A percentile compares a stretch with the other conserved stretches of the same genome.
phyloP scores from a whole-genome alignment of 164 flowering plant species.

The Umbellularia californica region DNA sequence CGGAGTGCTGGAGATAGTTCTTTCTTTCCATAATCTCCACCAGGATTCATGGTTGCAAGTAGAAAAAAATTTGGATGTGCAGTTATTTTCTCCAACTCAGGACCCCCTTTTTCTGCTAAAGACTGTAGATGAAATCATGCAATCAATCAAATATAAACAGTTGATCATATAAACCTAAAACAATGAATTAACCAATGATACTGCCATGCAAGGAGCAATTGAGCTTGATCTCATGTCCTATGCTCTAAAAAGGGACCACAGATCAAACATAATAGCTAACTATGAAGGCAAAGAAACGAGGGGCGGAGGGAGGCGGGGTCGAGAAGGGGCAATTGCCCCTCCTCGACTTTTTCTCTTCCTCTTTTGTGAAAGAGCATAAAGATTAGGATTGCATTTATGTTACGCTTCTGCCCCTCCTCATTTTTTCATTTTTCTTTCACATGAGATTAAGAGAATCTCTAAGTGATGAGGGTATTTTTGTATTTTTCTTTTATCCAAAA shows the following conservation, averaged over 20 bases:
- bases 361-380: too few species aligned
- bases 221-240: neutral
- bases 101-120: conserved; percentile 94
- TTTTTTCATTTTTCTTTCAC: too few species aligned
- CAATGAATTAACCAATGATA: conserved; percentile 1
- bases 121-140: conserved; percentile 39
- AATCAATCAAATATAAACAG: neutral
- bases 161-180: conserved; percentile 39
- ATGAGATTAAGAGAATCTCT: too few species aligned
- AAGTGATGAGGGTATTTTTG: too few species aligned
- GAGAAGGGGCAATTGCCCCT: too few species aligned
- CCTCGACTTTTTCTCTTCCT: too few species aligned
- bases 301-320: conserved; percentile 63
- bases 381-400: too few species aligned
- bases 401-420: too few species aligned
- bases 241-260: neutral
- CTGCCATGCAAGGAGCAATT: neutral
- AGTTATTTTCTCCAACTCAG: conserved; percentile 50
- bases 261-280: neutral
- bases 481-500: too few species aligned
- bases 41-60: conserved; percentile 99
- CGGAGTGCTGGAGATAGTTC: conserved; percentile 96
- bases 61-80: conserved; percentile 71
- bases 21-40: conserved; percentile 97
- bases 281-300: conserved; percentile 56